Conservation (phyloP, 148 eudicot genomes). For the Arbutus unedo region DNA sequence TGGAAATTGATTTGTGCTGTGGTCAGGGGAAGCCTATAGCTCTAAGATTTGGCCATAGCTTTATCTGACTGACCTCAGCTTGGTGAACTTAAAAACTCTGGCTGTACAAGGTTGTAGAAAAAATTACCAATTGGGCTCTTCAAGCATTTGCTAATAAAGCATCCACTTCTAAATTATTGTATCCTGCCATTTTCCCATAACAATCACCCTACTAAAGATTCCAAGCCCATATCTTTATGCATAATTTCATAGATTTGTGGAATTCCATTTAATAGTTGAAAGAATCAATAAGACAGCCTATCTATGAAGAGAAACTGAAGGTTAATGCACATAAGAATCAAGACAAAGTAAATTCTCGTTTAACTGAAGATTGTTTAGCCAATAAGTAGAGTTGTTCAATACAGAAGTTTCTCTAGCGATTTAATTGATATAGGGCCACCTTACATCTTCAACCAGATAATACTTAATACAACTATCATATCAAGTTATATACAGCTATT, state of each 20-base stretch:
- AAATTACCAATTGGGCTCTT: neutral
- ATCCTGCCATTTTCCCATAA: neutral
- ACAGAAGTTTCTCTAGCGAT: neutral
- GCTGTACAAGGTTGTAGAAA: neutral
- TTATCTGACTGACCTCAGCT: slow-evolving; percentile 4
- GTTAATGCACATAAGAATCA: neutral
- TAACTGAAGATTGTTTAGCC: neutral
- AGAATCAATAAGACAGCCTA: neutral
- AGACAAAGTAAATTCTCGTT: neutral
- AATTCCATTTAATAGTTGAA: neutral
- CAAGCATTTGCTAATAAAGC: neutral
- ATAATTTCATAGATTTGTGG: neutral
- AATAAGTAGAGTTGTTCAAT: neutral
- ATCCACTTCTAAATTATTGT: neutral
- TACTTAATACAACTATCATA: neutral
- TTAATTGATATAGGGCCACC: neutral
- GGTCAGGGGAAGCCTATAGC: neutral
- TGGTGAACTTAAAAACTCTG: neutral
- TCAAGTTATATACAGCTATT: neutral
- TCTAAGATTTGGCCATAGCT: neutral
- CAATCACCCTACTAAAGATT: neutral
- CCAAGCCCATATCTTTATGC: neutral
- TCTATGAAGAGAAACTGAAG: neutral
- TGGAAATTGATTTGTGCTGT: neutral
- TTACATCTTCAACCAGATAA: neutral